Percentiles rank a stretch among this genome's conserved stretches.
phyloP scores from a whole-genome alignment of 352 stramenopile genomes.

The Pythium chondricola region DNA sequence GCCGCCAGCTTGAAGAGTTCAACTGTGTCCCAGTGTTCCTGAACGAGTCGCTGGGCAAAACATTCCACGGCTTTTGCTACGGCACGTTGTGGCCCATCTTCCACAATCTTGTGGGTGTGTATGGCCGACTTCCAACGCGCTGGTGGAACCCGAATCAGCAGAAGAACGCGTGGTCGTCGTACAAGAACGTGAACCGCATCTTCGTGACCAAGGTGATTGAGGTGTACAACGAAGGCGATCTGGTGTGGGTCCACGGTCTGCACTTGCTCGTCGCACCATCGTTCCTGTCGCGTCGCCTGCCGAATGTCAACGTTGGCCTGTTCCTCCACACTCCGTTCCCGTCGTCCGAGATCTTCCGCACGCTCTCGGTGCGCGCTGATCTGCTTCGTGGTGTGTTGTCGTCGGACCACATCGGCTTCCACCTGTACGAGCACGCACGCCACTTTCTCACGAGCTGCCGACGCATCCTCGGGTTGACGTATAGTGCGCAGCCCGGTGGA shows the following conservation, averaged over 20 bases:
- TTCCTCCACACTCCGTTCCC: conserved; percentile 99
- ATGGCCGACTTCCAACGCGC: conserved; percentile 71
- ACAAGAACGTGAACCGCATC: conserved; percentile 96
- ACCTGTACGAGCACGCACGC: conserved; percentile 97
- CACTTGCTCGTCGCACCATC: conserved; percentile 97
- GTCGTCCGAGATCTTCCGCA: conserved; percentile 98
- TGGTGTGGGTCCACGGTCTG: conserved; percentile 97
- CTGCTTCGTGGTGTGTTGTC: conserved; percentile 95
- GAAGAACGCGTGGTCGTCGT: conserved; percentile 89
- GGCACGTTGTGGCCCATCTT: conserved; percentile 97
- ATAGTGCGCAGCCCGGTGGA: conserved; percentile 87
- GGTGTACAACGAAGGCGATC: conserved; percentile 88
- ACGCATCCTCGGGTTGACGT: conserved; percentile 82
- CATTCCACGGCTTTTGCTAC: conserved; percentile 95
- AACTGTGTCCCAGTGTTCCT: conserved; percentile 98
- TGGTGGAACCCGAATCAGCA: conserved; percentile 83
- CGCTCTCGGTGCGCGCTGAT: conserved; percentile 94
- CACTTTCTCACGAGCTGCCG: conserved; percentile 97
- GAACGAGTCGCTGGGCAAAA: conserved; percentile 72
- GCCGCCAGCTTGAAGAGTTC: conserved; percentile 82
- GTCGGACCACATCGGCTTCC: conserved; percentile 97
- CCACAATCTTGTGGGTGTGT: conserved; percentile 98
- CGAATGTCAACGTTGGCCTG: conserved; percentile 93
- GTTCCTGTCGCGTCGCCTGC: conserved; percentile 92
- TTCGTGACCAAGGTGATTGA: conserved; percentile 94